Evolutionary conservation across 2,329 filamentous ascomycete genomes (phyloP).

Genomic region (Diaporthe batatas): DNA sequence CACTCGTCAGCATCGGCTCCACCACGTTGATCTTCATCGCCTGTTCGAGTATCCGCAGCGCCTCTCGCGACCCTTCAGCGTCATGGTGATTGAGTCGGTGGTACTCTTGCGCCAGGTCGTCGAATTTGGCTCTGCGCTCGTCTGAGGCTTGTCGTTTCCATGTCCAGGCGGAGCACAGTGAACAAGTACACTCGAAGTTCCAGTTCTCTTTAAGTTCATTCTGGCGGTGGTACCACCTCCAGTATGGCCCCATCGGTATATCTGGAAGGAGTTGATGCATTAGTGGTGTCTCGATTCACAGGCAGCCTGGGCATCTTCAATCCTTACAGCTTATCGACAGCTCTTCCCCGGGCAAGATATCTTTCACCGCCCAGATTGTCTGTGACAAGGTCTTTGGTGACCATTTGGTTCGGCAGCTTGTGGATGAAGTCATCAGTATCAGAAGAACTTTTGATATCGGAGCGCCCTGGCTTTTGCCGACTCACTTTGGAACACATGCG

Average conservation of each 20-base stretch:
- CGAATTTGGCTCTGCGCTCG: background rate
- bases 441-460: background rate
- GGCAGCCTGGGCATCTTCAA: too few species aligned
- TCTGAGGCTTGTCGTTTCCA: background rate
- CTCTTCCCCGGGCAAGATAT: conserved; percentile 12
- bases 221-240: background rate
- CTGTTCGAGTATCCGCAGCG: background rate
- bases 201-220: background rate
- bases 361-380: conserved; percentile 13
- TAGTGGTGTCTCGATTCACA: background rate
- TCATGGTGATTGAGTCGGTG: background rate
- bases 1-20: conserved; percentile 24
- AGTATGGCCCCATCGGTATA: conserved; percentile 19
- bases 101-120: background rate
- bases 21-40: conserved; percentile 10
- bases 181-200: conserved; percentile 13
- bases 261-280: background rate
- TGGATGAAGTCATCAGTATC: background rate
- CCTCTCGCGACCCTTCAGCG: background rate
- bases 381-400: background rate
- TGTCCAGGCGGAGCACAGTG: background rate
- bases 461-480: background rate
- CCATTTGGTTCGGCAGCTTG: conserved; percentile 25
- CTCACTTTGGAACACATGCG: conserved; percentile 19
- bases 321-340: conserved; percentile 11